Evolutionary conservation across 106 monocot species (phyloP).

Genomic region (Allium cepa): DNA sequence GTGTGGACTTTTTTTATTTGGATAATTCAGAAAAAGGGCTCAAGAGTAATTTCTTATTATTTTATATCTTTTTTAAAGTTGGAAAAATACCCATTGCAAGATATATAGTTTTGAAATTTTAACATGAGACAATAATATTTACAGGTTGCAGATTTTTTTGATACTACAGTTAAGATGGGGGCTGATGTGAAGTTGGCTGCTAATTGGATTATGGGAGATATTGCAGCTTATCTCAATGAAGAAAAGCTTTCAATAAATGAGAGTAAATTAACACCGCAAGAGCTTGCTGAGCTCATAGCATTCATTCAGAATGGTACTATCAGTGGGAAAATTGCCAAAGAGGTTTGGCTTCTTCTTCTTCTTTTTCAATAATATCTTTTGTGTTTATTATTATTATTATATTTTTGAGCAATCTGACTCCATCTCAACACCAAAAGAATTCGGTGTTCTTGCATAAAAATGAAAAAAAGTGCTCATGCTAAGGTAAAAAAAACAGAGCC

Average conservation of each 20-base stretch:
- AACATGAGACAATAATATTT: no score
- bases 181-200: conserved; percentile 89
- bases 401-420: no score
- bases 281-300: conserved; percentile 80
- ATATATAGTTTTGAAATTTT: no score
- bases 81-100: no score
- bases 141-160: conserved; percentile 83
- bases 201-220: conserved; percentile 99
- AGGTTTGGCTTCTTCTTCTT: conserved; percentile 31
- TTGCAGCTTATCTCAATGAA: conserved; percentile 86
- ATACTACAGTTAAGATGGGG: conserved; percentile 62
- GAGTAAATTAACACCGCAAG: conserved; percentile 69
- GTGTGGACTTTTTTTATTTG: no score
- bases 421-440: no score
- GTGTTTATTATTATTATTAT: background rate
- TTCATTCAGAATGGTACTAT: conserved; percentile 84
- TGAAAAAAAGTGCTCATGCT: no score
- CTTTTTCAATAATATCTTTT: background rate
- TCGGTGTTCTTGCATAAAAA: no score
- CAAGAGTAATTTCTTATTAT: no score
- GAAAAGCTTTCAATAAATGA: conserved; percentile 69
- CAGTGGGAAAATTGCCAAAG: conserved; percentile 97
- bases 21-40: no score
- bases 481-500: no score
- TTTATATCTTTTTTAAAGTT: no score